A percentile compares a stretch with the other conserved stretches of the same genome.
Conservation (phyloP, 1,139 yeast species). For the Saccharomycopsis hybrid region DNA sequence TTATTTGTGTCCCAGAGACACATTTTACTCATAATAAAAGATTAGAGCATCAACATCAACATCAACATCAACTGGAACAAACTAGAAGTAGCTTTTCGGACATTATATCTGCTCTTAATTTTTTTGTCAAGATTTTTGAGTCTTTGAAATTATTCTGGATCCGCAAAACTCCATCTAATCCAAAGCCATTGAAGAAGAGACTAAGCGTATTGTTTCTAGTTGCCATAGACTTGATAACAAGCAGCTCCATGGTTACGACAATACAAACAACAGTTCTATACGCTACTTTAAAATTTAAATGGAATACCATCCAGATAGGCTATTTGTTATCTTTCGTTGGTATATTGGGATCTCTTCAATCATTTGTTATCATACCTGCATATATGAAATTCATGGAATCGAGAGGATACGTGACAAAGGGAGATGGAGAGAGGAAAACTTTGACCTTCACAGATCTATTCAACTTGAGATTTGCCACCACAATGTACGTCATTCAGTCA, state of each 20-base stretch:
- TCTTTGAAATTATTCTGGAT: conserved; percentile 48
- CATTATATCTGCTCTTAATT: no score
- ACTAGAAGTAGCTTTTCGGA: no score
- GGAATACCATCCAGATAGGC: conserved; percentile 58
- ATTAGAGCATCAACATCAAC: background rate
- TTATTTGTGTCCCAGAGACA: conserved; percentile 11
- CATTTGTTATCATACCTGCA: conserved; percentile 5
- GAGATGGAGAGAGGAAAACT: no score
- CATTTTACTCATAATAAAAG: conserved; percentile 5
- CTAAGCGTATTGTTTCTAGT: conserved; percentile 44
- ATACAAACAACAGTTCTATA: conserved; percentile 49
- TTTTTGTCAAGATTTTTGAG: conserved; percentile 27
- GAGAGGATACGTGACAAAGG: no score
- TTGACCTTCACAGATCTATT: no score
- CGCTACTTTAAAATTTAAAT: conserved; percentile 49
- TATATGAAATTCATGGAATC: conserved; percentile 34
- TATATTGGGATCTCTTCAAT: background rate
- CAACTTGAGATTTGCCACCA: no score
- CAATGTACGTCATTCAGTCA: no score
- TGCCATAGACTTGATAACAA: conserved; percentile 39
- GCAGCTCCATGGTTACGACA: conserved; percentile 30
- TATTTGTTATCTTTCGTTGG: conserved; percentile 42
- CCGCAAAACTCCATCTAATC: conserved; percentile 25
- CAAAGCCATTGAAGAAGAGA: conserved; percentile 31
- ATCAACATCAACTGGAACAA: conserved; percentile 11